These are phyloP conservation scores for Solanum clarkiae DNA, from an alignment of 257 asterid species.

Conservation along the genomic window DNA sequence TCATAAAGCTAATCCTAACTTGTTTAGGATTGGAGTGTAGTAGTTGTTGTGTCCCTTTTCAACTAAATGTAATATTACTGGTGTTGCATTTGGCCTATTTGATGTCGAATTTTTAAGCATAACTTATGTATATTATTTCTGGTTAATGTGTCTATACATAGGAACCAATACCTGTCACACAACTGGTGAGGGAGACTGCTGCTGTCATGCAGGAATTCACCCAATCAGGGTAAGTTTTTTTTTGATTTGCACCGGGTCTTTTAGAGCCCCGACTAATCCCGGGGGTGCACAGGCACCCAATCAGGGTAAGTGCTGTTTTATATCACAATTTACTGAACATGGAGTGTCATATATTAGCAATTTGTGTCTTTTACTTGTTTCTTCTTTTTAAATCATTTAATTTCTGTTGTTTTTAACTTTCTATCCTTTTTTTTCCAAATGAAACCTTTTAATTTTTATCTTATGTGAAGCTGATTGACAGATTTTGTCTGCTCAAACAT, in stretches of 20 bases:
- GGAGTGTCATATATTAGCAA: background rate
- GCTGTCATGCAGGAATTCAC: constrained; percentile 99
- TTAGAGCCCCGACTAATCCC: too few relatives aligned
- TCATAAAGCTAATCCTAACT: background rate
- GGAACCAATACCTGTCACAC: constrained; percentile 97
- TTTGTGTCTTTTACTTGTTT: background rate
- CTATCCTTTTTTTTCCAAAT: too few relatives aligned
- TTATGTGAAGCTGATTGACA: background rate
- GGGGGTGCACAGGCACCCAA: too few relatives aligned
- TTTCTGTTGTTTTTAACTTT: background rate
- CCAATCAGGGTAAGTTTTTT: constrained; percentile 71
- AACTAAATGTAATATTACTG: background rate
- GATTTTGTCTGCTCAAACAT: background rate
- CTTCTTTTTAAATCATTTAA: background rate
- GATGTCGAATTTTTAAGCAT: background rate
- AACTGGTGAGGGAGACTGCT: constrained; percentile 97
- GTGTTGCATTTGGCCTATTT: background rate
- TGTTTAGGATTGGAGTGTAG: background rate
- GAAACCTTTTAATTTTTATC: background rate
- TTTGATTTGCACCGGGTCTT: too few relatives aligned
- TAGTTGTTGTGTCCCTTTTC: background rate
- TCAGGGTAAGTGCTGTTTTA: constrained; percentile 47
- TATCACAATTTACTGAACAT: background rate
- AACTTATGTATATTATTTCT: background rate
- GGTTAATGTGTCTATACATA: background rate